Base-by-base conservation (phyloP, 345 rosid species). In the Melaleuca quinquenervia region DNA sequence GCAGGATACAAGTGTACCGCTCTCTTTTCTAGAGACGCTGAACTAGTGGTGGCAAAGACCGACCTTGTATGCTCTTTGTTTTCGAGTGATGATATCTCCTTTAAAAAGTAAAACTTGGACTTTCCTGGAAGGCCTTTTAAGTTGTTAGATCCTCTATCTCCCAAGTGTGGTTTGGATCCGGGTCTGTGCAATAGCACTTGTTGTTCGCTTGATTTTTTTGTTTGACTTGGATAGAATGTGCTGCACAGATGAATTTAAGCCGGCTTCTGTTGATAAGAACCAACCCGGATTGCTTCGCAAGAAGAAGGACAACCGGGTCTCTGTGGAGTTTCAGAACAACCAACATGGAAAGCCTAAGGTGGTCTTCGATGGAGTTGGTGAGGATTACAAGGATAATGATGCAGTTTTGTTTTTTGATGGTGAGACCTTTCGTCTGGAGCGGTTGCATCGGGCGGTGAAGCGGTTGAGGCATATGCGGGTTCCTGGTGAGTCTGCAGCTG, bases 261-360 rank as follows among this genome's bases (percentile, higher is more conserved):
- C 98, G 3, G 97, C 98, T 14, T 95, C 97, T 27, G 92, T 96
- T 82, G 97, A 94, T 84, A 90, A 90, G 88, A 92, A 50, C 49
- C 91, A 93, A 89, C 92, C 92, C 1, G 98, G 99, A 84, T 90
- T 85, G 3, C 85, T 94, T 78, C 94, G 88, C 83, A 93, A 91
- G 91, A 91, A 90, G n/a, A 92, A 89, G 88, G 97, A 95, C 50
- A 94, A 93, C 84, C 88, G 92, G 82, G 96, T 95, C 50, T 87
- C 90, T 14, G 92, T 95, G n/a, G 98, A 93, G 89, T 95, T 95
- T 90, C 94, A 94, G 84, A 96, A 92, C 89, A 94, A 94, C 86
- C 96, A 94, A 86, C 87, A 82, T 62, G 94, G 97, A 74, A 95
- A 94, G 85, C 91, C 93, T 51, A 96, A 92, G 86, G 97, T 92